phyloP scores from a whole-genome alignment of 768 basidiomycete species.

The Podaxis carcinomalis region DNA sequence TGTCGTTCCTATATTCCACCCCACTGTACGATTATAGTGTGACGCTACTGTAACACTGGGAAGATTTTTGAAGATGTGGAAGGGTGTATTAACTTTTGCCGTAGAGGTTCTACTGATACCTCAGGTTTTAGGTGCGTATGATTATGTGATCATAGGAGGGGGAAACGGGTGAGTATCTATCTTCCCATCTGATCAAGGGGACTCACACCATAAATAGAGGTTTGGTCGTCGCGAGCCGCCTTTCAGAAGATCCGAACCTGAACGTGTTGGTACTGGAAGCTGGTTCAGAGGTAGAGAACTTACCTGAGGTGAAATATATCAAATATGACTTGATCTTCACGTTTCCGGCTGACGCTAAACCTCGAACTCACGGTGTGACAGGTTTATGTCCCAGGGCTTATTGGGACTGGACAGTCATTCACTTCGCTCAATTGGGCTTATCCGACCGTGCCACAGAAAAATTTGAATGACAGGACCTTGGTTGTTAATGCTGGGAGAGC shows the following conservation, averaged over 20 bases:
- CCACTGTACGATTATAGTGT: no score
- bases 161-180: constrained; percentile 24
- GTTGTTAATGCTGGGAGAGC: constrained; percentile 37
- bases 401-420: constrained; percentile 24
- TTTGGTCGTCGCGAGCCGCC: constrained; percentile 29
- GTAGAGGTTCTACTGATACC: neutral
- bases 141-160: constrained; percentile 31
- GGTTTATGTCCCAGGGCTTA: constrained; percentile 28
- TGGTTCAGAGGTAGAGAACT: constrained; percentile 31
- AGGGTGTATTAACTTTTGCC: neutral
- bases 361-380: neutral
- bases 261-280: constrained; percentile 34
- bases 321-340: neutral
- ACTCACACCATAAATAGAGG: constrained; percentile 19
- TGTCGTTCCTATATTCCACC: no score
- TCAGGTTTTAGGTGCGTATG: constrained; percentile 15
- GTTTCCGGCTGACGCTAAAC: neutral
- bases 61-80: neutral
- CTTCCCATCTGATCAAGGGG: neutral
- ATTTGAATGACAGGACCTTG: constrained; percentile 34
- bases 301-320: constrained; percentile 23
- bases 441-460: constrained; percentile 37
- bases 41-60: no score
- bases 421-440: constrained; percentile 48
- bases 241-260: constrained; percentile 25